Conservation (phyloP, 495 filamentous ascomycete species). For the Opeltia flavorubescens region DNA sequence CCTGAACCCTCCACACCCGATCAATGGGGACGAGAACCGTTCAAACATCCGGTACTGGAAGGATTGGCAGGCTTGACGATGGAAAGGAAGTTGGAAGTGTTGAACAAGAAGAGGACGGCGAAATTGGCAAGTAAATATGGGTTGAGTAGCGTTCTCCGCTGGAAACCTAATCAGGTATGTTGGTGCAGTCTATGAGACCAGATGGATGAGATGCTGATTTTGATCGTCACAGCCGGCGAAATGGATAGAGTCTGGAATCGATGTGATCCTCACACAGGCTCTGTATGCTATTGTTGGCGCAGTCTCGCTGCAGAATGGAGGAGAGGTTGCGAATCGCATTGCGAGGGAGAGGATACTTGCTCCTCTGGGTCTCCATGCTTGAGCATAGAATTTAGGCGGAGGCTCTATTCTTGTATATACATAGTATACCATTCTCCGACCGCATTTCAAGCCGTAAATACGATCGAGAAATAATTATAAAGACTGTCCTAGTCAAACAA, state of each 20-base stretch:
- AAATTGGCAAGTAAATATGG: conserved; percentile 55
- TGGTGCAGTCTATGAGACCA: background rate
- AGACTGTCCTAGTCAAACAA: too few relatives aligned
- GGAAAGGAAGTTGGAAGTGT: conserved; percentile 36
- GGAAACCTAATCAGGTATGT: conserved; percentile 71
- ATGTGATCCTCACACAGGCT: conserved; percentile 56
- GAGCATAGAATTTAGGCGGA: background rate
- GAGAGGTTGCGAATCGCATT: conserved; percentile 57
- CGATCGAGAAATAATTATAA: background rate
- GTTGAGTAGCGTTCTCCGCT: conserved; percentile 60
- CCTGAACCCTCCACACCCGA: conserved; percentile 21
- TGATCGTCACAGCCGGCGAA: conserved; percentile 47
- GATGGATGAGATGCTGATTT: background rate
- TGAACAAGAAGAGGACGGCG: conserved; percentile 41
- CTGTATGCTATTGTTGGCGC: conserved; percentile 81
- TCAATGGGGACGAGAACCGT: conserved; percentile 45
- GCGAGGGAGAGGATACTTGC: conserved; percentile 63
- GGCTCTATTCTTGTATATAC: too few relatives aligned
- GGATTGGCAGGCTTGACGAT: conserved; percentile 53
- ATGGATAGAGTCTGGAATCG: conserved; percentile 53
- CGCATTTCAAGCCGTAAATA: too few relatives aligned
- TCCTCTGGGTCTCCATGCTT: conserved; percentile 27
- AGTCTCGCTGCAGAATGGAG: conserved; percentile 71
- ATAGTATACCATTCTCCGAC: too few relatives aligned
- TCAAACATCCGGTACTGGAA: conserved; percentile 56